Evolutionary conservation across 352 stramenopile species (phyloP), one percentile per base, ranked within the genome.

Genomic region (Phytopythium sindhum): DNA sequence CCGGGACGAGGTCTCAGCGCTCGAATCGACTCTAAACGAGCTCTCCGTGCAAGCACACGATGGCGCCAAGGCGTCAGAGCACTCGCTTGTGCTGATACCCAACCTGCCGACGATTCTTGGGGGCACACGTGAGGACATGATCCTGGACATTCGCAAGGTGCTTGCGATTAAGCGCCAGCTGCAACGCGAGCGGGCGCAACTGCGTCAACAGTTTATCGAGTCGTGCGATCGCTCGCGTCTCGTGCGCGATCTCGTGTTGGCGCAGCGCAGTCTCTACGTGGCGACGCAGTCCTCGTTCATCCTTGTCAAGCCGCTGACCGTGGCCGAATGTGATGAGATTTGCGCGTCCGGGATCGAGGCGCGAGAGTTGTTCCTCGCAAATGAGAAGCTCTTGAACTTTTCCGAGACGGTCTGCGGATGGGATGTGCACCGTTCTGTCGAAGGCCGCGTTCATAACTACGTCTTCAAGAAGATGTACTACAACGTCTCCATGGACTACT

Each of bases 251-350:
- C 53, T 58, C 23, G 29, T 47, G 15, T 4, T 15, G 17, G 7
- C 33, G 21, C 21, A 47, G 2, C 21, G 29, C 51, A 57, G 44
- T 0, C 19, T 44, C 4, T 26, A 42, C 28, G 2, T 57, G 17
- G 28, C 23, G 11, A 57, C 51, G 19, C 51, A 42, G 51, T 42
- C 51, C 1, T 57, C 51, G 33, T 48, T 59, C 53, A 33, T 47
- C 31, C 23, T 59, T 1, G 24, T 59, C 53, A 59, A 47, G 33
- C 33, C 53, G 21, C 31, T 59, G 29, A 47, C 33, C 6, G 1
- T 23, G 0, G 21, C 21, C 28, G 53, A 59, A 4, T 59, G 33
- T 11, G 31, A 45, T 12, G n/a, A 28, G 7, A n/a, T 57, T 24
- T 17, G 17, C 2, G 6, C 7, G 14, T 24, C 5, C 2, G 31